Evolutionary conservation across 2,329 filamentous ascomycete genomes (phyloP).

Genomic region (Fusarium nurragi): DNA sequence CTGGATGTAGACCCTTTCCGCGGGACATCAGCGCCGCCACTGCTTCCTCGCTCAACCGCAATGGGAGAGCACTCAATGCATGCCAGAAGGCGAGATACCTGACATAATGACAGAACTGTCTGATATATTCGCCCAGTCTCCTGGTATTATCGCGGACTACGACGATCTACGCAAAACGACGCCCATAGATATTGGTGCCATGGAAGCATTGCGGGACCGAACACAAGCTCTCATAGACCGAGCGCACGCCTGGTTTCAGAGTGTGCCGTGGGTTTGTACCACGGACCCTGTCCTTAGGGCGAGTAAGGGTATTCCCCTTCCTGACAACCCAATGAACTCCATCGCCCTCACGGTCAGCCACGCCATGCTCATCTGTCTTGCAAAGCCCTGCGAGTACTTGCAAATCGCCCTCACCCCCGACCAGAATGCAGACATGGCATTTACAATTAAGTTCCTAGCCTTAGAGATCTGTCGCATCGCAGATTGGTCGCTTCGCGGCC

Average conservation of each 20-base stretch:
- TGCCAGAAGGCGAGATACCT: not conserved
- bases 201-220: not conserved
- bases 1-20: conserved; percentile 12
- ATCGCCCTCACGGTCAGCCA: conserved; percentile 10
- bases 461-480: conserved; percentile 19
- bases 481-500: not conserved
- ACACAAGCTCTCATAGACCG: not conserved
- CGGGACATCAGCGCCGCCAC: conserved; percentile 19
- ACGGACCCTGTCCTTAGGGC: not conserved
- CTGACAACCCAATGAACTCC: conserved; percentile 5
- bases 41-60: conserved; percentile 25
- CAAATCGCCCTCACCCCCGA: not conserved
- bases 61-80: conserved; percentile 1
- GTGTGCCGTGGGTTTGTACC: conserved; percentile 4
- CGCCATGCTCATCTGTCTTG: conserved; percentile 15
- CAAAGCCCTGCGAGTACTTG: conserved; percentile 10
- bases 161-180: not conserved
- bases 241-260: conserved; percentile 3
- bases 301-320: not conserved
- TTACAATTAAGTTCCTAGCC: not conserved
- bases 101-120: conserved; percentile 4
- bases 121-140: conserved; percentile 18
- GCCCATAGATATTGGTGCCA: not conserved
- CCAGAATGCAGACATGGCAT: not conserved
- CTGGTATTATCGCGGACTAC: conserved; percentile 4